Evolutionary conservation across 2,329 filamentous ascomycete genomes (phyloP), one percentile per base, ranked within the genome.

Genomic region (Incumbomyces delicatus): DNA sequence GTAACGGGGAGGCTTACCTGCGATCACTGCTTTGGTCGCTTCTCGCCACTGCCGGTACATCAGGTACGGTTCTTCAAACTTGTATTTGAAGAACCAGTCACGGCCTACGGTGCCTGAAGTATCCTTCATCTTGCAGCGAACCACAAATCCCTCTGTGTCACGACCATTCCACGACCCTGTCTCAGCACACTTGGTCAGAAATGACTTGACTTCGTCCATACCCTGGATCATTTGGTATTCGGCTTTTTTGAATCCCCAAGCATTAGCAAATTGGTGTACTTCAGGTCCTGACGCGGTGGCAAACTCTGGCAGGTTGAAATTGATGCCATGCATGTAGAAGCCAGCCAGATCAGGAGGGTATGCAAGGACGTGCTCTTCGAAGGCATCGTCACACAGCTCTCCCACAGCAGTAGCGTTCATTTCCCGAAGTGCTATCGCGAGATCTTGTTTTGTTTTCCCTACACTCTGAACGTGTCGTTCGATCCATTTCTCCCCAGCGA

Each of bases 21-120:
- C 61, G 55, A 98, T 95, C 48, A 96, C 67, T 4, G 86, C 77
- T 64, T 95, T 96, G 35, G 92, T 98, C 62, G 86, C 94, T 68
- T 98, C 92, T 52, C 92, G 82, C 92, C 92, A 98, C 69, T 98
- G 92, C 18, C 92, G 81, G 67, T 96, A 98, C 87, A 98, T 94
- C 50, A 98, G 71, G 62, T 98, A 98, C 0, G 92, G 92, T 68
- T 98, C 92, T 61, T 98, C 92, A 50, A 98, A 98, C 69, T 98
- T 98, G 77, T 89, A 98, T 67, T 98, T 98, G 81, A 98, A 98
- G 67, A 98, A 98, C 92, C 92, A 98, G 63, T 98, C 89, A 1
- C 66, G 68, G 0, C 71, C 69, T 14, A 33, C 22, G 22, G 79
- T 66, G n/a, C 66, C 60, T 13, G 74, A 70, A n/a, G 51, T 56